Conservation (phyloP, 768 basidiomycete genomes). For the Trametes punicea region DNA sequence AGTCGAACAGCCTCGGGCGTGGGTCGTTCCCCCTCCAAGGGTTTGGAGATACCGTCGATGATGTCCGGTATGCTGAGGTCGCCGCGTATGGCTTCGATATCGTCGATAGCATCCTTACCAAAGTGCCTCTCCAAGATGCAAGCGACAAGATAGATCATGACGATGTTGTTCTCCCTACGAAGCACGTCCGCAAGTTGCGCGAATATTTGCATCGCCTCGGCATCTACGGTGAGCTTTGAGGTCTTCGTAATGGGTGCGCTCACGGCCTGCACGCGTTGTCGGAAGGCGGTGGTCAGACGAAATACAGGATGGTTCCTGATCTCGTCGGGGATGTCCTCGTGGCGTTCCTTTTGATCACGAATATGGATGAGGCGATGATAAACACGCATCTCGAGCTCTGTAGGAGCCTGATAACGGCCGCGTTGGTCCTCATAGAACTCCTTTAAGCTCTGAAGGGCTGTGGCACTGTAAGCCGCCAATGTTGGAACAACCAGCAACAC, state of each 20-base stretch:
- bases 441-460: slow-evolving; percentile 88
- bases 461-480: not conserved
- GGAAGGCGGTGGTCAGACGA: slow-evolving; percentile 77
- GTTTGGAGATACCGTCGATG: slow-evolving; percentile 56
- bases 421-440: slow-evolving; percentile 89
- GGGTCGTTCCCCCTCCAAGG: slow-evolving; percentile 21
- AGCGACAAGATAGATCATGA: slow-evolving; percentile 85
- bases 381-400: slow-evolving; percentile 93
- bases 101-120: slow-evolving; percentile 73
- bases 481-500: not conserved
- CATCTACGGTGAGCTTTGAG: slow-evolving; percentile 61
- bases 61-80: slow-evolving; percentile 56
- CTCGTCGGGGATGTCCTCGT: slow-evolving; percentile 64
- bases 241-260: slow-evolving; percentile 72
- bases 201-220: slow-evolving; percentile 66
- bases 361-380: slow-evolving; percentile 93
- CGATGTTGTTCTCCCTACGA: slow-evolving; percentile 57
- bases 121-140: slow-evolving; percentile 89
- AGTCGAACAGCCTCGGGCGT: slow-evolving; percentile 22
- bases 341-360: slow-evolving; percentile 75
- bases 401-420: slow-evolving; percentile 62
- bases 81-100: slow-evolving; percentile 64
- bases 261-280: slow-evolving; percentile 73
- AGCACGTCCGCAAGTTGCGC: slow-evolving; percentile 58
- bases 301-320: slow-evolving; percentile 75